Base-by-base conservation (phyloP, 129 eudicot genomes). In the Flaveria linearis region DNA sequence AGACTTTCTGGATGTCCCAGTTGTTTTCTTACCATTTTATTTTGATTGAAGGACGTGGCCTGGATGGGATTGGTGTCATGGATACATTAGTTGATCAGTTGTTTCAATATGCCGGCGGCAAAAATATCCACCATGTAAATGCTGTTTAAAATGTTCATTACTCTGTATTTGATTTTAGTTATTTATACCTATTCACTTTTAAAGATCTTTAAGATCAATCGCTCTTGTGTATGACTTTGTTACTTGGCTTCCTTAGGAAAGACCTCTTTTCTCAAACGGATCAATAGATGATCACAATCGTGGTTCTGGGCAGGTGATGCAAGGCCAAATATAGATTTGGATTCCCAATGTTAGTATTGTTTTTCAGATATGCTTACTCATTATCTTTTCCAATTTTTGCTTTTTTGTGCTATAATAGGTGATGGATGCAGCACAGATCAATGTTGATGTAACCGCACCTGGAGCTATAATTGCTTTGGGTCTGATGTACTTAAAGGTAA, bases 391-490 rank as follows among this genome's bases (percentile, higher is more conserved):
- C 30, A 66, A 16, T 67, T 66, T 39, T 42, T 69, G 56, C 45
- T 60, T n/a, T 68, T 76, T 42, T 74, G 81, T 68, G 56, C 36
- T 52, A 42, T 71, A 23, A 53, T 76, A 93, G 98, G 78, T 87
- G 78, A 75, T 83, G 85, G 98, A 94, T 77, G 96, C 92, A 80
- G 82, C 79, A 39, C 84, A 82, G 50, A 81, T 94, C 67, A 94
- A 94, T 68, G 84, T 94, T 76, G 98, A 94, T 78, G 98, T 94
- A 60, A 94, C 98, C 69, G 97, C 98, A 68, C 98, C 98, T 68
- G 98, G 97, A 68, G 97, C 98, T 69, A 87, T 87, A 68, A 86
- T 94, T 71, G 97, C 98, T 81, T 79, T 94, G 58, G 90, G 93
- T 53, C 83, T 94, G 66, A 85, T 94, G 90, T 94, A 76, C 82